Evolutionary conservation across 1,284 basidiomycete species (phyloP).

Genomic region (Mrakiaceae sp.): DNA sequence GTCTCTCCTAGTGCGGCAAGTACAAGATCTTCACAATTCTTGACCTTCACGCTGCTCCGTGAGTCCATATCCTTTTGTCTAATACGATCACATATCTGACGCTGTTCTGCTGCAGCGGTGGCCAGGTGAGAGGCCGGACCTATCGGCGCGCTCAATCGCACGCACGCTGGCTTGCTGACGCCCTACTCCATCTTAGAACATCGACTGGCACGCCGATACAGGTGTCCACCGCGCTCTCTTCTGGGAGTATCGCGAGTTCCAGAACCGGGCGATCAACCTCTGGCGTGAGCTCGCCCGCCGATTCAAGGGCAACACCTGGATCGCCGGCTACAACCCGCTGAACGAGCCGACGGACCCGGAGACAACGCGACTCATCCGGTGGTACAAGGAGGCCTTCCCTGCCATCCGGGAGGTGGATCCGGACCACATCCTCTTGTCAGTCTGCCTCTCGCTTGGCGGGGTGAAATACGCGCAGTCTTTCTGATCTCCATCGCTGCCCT

Average conservation of each 20-base stretch:
- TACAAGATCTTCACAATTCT: slow-evolving; percentile 34
- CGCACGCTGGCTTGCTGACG: neutral
- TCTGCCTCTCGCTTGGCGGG: slow-evolving; percentile 17
- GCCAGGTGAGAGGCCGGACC: too few relatives aligned
- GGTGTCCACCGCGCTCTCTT: slow-evolving; percentile 49
- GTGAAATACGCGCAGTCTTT: neutral
- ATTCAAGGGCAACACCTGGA: slow-evolving; percentile 56
- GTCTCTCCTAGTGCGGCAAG: slow-evolving; percentile 38
- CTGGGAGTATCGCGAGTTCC: slow-evolving; percentile 65
- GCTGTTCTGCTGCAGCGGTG: slow-evolving; percentile 4
- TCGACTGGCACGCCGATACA: slow-evolving; percentile 35
- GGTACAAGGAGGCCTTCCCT: slow-evolving; percentile 53
- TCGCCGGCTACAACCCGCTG: slow-evolving; percentile 51
- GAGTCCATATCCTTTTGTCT: slow-evolving; percentile 12
- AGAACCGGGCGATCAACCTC: slow-evolving; percentile 54
- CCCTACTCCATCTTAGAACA: neutral
- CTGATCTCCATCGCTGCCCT: neutral
- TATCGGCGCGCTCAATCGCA: too few relatives aligned
- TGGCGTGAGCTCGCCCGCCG: slow-evolving; percentile 56
- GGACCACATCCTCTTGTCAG: slow-evolving; percentile 43
- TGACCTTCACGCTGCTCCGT: slow-evolving; percentile 38
- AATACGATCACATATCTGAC: neutral
- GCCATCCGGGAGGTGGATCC: slow-evolving; percentile 55
- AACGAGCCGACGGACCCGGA: slow-evolving; percentile 59
- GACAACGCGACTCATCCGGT: slow-evolving; percentile 40